Conservation (phyloP, 179 eudicot genomes). For the Beta corolliflora region DNA sequence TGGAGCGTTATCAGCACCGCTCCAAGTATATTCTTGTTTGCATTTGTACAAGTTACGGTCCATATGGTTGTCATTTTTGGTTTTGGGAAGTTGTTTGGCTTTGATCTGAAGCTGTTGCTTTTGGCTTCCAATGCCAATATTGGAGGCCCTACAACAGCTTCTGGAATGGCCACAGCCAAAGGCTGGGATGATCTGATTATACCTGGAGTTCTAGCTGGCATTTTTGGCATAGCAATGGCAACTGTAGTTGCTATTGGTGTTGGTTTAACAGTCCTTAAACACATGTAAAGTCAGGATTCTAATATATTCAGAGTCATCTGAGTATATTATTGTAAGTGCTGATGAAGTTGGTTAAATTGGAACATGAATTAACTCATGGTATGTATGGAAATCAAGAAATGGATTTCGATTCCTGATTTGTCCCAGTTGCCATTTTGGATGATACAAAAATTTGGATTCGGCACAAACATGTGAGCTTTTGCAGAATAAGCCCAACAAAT, state of each 20-base stretch:
- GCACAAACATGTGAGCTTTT: too few species aligned
- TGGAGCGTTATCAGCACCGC: conserved; percentile 72
- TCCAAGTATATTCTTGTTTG: conserved; percentile 74
- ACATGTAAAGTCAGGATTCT: conserved; percentile 37
- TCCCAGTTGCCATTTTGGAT: too few species aligned
- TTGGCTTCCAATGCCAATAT: conserved; percentile 79
- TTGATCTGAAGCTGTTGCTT: conserved; percentile 59
- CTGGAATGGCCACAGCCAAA: conserved; percentile 85
- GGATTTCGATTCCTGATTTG: too few species aligned
- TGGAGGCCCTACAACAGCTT: conserved; percentile 95
- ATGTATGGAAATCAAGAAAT: too few species aligned
- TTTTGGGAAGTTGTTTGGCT: conserved; percentile 50
- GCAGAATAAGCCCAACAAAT: too few species aligned
- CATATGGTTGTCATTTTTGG: conserved; percentile 66
- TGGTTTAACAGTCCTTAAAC: conserved; percentile 56
- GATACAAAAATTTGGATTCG: too few species aligned
- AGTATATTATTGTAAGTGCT: neutral
- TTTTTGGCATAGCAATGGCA: conserved; percentile 74
- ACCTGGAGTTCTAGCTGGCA: conserved; percentile 75
- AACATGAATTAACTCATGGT: neutral
- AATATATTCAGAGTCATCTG: neutral
- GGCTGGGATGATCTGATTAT: conserved; percentile 68
- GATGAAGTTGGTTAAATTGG: neutral
- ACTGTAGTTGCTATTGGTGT: conserved; percentile 69
- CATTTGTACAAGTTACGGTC: conserved; percentile 65